Evolutionary conservation across 192 early-diverging fungal genomes (phyloP).

Genomic region (Coemansia brasiliensis): DNA sequence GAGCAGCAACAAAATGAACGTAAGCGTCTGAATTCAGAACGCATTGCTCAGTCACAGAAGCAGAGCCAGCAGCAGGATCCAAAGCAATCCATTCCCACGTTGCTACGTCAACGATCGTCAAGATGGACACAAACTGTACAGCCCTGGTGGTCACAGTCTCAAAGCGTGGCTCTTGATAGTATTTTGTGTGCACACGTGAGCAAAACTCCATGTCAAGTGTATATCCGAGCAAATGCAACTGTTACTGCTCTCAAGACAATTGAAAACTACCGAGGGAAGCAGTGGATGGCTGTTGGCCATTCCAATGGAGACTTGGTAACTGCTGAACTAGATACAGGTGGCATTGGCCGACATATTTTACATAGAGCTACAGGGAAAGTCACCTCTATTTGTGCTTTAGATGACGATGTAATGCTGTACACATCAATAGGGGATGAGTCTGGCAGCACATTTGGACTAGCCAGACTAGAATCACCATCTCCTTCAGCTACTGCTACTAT

Average conservation of each 20-base stretch:
- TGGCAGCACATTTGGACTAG: slow-evolving; percentile 9
- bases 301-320: neutral
- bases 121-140: neutral
- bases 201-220: neutral
- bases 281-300: slow-evolving; percentile 4
- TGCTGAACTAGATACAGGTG: neutral
- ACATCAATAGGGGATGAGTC: slow-evolving; percentile 21
- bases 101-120: slow-evolving; percentile 23
- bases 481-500: too few relatives aligned
- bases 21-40: slow-evolving; percentile 9
- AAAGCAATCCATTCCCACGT: slow-evolving; percentile 6
- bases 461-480: too few relatives aligned
- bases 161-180: neutral
- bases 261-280: slow-evolving; percentile 1
- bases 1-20: slow-evolving; percentile 26
- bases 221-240: neutral
- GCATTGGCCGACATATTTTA: too few relatives aligned
- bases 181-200: slow-evolving; percentile 9
- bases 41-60: slow-evolving; percentile 5
- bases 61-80: neutral
- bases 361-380: slow-evolving; percentile 16
- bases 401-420: neutral
- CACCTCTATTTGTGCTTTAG: slow-evolving; percentile 1
- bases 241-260: slow-evolving; percentile 3
- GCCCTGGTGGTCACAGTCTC: neutral